These are phyloP conservation scores for Phellinidium pouzarii DNA, from an alignment of 1,284 basidiomycete genomes.

Conservation along the genomic window DNA sequence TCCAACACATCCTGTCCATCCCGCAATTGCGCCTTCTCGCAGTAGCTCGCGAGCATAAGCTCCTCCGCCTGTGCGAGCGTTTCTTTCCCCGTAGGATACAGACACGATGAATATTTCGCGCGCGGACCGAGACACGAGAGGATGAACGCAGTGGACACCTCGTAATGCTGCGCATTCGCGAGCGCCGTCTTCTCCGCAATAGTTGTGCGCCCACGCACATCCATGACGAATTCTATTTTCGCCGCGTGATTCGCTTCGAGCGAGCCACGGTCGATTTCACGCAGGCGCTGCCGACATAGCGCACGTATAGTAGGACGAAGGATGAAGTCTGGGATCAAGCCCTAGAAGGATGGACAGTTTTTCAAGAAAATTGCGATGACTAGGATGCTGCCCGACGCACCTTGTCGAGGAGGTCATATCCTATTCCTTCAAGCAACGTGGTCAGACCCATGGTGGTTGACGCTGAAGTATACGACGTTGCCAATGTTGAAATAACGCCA, in stretches of 20 bases:
- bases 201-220: constrained; percentile 39
- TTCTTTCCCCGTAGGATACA: constrained; percentile 62
- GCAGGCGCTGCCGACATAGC: constrained; percentile 53
- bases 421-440: not conserved
- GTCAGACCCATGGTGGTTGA: not conserved
- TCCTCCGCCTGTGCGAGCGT: constrained; percentile 64
- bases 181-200: constrained; percentile 67
- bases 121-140: constrained; percentile 55
- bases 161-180: constrained; percentile 78
- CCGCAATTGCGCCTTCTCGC: constrained; percentile 55
- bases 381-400: not conserved
- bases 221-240: constrained; percentile 61
- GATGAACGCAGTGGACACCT: constrained; percentile 67
- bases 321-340: constrained; percentile 56
- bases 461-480: not conserved
- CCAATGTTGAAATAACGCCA: too few species aligned
- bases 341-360: constrained; percentile 28
- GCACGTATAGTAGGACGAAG: constrained; percentile 54
- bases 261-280: constrained; percentile 55
- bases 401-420: constrained; percentile 7
- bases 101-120: constrained; percentile 68
- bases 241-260: constrained; percentile 58
- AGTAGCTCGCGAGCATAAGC: constrained; percentile 67
- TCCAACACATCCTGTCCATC: constrained; percentile 68
- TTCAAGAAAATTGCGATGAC: not conserved